These are phyloP conservation scores for Nyctanthes arbortristis DNA, from an alignment of 257 asterid species.

Conservation along the genomic window DNA sequence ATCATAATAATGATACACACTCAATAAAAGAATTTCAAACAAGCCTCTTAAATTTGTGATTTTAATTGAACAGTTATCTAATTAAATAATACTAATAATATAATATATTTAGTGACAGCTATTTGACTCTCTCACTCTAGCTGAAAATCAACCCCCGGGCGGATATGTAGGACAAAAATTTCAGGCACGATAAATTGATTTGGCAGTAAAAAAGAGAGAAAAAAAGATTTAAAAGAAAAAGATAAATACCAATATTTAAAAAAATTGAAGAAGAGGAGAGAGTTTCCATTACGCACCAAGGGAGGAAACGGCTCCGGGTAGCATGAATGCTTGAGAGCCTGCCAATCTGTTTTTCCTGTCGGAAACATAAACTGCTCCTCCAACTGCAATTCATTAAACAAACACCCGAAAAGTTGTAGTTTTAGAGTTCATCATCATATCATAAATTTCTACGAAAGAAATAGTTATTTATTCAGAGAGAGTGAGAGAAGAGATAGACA, in stretches of 20 bases:
- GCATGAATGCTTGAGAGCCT: slow-evolving; percentile 30
- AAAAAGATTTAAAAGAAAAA: background rate
- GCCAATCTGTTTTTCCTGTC: slow-evolving; percentile 15
- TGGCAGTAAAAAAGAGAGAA: background rate
- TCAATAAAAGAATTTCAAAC: too few relatives aligned
- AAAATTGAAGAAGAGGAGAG: background rate
- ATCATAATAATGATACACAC: too few relatives aligned
- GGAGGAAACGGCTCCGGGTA: slow-evolving; percentile 15
- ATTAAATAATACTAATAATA: too few relatives aligned
- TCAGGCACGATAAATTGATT: background rate
- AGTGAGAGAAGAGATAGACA: background rate
- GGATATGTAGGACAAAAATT: too few relatives aligned
- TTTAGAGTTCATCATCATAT: too few relatives aligned
- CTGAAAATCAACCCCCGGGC: too few relatives aligned
- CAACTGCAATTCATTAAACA: slow-evolving; percentile 17
- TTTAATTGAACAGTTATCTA: too few relatives aligned
- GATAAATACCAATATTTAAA: background rate
- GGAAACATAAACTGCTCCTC: slow-evolving; percentile 26
- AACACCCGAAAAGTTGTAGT: slow-evolving; percentile 26
- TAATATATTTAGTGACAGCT: too few relatives aligned
- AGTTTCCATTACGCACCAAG: slow-evolving; percentile 7
- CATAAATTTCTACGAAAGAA: too few relatives aligned
- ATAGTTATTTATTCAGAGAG: too few relatives aligned
- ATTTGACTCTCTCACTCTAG: too few relatives aligned
- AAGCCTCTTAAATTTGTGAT: too few relatives aligned